phyloP scores from a whole-genome alignment of 441 rosid genomes.

The Mallotus japonicus region DNA sequence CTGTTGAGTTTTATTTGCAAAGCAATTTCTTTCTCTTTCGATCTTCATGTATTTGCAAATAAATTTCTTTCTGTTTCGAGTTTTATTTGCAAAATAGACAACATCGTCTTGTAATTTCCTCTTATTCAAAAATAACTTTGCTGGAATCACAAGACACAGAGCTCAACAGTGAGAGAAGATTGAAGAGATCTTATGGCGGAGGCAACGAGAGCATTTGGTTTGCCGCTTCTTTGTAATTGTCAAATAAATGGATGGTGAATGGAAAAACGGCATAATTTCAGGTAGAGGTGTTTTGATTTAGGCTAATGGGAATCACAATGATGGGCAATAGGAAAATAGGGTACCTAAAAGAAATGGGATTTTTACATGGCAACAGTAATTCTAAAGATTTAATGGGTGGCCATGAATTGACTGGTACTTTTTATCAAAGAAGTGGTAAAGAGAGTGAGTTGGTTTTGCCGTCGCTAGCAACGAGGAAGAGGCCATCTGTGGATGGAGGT shows the following conservation, averaged over 20 bases:
- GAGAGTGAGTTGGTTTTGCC: constrained; percentile 34
- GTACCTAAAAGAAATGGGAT: constrained; percentile 62
- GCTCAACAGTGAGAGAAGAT: no score
- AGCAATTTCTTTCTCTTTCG: no score
- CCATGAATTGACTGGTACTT: constrained; percentile 35
- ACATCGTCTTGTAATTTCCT: no score
- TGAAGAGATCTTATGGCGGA: no score
- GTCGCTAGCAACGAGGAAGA: constrained; percentile 46
- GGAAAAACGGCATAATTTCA: constrained; percentile 77
- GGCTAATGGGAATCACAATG: constrained; percentile 69
- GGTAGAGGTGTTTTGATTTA: constrained; percentile 68
- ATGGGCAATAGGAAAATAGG: constrained; percentile 84
- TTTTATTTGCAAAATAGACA: no score
- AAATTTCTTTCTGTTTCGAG: no score
- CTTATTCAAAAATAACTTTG: no score
- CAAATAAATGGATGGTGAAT: constrained; percentile 70
- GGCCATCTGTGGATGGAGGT: constrained; percentile 72
- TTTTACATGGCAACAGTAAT: constrained; percentile 46
- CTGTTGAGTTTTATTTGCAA: no score
- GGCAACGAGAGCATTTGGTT: no score
- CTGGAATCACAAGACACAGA: no score
- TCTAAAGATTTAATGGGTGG: constrained; percentile 30
- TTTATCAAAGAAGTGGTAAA: constrained; percentile 38
- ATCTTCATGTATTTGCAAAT: no score
- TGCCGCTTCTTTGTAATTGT: no score